Evolutionary conservation across 2,329 filamentous ascomycete species (phyloP).

Genomic region (Calonectria hongkongensis): DNA sequence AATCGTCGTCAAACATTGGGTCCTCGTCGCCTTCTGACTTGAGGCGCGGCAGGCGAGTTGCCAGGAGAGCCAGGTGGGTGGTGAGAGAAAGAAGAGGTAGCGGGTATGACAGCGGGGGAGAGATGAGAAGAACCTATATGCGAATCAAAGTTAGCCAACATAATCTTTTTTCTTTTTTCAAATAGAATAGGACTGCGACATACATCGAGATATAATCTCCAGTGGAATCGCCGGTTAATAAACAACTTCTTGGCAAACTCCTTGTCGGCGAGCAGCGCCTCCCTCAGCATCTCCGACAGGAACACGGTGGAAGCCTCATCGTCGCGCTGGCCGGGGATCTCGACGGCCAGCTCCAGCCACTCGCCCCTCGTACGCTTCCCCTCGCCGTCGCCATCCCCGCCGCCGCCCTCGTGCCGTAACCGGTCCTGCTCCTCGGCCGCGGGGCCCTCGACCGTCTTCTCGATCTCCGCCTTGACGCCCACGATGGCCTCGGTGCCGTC

Average conservation of each 20-base stretch:
- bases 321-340: slow-evolving; percentile 92
- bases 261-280: slow-evolving; percentile 86
- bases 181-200: slow-evolving; percentile 58
- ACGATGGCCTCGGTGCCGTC: slow-evolving; percentile 98
- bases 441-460: slow-evolving; percentile 73
- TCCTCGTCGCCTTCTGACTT: slow-evolving; percentile 96
- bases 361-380: slow-evolving; percentile 70
- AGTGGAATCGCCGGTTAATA: slow-evolving; percentile 95
- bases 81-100: slow-evolving; percentile 94
- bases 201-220: slow-evolving; percentile 96
- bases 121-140: slow-evolving; percentile 89
- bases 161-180: not conserved
- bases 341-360: slow-evolving; percentile 94
- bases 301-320: slow-evolving; percentile 94
- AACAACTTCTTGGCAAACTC: slow-evolving; percentile 82
- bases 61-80: slow-evolving; percentile 92
- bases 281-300: slow-evolving; percentile 89
- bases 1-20: slow-evolving; percentile 98
- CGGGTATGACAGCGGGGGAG: slow-evolving; percentile 93
- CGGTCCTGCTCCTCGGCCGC: slow-evolving; percentile 56
- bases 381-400: slow-evolving; percentile 59
- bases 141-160: slow-evolving; percentile 23
- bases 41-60: slow-evolving; percentile 87
- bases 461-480: slow-evolving; percentile 95
- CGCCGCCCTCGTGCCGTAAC: slow-evolving; percentile 59